Conservation (phyloP, 192 early-diverging fungal species). For the Coemansia sp. region DNA sequence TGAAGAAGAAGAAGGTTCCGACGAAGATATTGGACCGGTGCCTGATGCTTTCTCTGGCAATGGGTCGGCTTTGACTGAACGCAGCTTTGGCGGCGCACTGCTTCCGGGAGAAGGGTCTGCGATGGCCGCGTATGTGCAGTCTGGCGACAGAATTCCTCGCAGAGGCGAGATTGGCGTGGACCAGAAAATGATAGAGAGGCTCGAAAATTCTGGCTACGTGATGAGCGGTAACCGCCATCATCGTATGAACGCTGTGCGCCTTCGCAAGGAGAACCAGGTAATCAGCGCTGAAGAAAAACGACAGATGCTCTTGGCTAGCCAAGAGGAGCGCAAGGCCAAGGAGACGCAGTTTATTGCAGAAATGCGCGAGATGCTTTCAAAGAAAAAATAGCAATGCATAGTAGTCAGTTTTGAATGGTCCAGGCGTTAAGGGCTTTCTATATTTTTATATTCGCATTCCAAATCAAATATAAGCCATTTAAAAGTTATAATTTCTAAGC, state of each 20-base stretch:
- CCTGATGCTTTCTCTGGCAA: constrained; percentile 8
- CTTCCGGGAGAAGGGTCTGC: constrained; percentile 89
- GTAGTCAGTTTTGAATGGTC: background rate
- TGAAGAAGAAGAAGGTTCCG: constrained; percentile 5
- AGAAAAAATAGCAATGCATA: constrained; percentile 25
- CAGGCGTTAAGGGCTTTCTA: no score
- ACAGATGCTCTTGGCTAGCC: constrained; percentile 77
- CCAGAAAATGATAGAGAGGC: constrained; percentile 78
- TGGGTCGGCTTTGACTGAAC: background rate
- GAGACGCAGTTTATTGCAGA: constrained; percentile 90
- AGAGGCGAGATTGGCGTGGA: constrained; percentile 95
- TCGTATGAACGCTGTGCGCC: constrained; percentile 93
- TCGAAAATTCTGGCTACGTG: constrained; percentile 88
- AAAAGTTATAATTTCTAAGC: no score
- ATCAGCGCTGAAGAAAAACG: constrained; percentile 94
- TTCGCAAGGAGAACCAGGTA: constrained; percentile 96
- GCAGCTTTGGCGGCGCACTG: constrained; percentile 75
- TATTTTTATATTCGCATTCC: no score
- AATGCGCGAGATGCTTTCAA: constrained; percentile 82
- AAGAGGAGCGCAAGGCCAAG: constrained; percentile 86
- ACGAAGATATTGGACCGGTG: constrained; percentile 31
- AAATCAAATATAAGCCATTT: no score
- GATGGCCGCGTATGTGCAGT: constrained; percentile 85
- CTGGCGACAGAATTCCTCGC: constrained; percentile 93
- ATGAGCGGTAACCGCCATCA: constrained; percentile 95